phyloP scores from a whole-genome alignment of 257 asterid genomes.

The Scutellaria minor region DNA sequence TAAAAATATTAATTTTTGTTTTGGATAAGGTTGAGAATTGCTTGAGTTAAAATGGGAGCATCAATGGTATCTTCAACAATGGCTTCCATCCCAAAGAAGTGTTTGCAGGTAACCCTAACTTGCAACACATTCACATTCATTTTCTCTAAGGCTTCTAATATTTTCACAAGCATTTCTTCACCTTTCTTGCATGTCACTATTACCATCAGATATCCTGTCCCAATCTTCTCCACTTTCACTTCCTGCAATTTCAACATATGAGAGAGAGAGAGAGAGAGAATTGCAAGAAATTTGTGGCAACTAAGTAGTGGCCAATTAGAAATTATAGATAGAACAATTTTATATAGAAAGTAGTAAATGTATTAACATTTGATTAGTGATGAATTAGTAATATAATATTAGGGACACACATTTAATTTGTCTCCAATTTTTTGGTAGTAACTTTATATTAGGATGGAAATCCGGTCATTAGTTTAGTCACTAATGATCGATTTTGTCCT shows the following conservation, averaged over 20 bases:
- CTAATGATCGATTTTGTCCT: too few species aligned
- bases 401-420: too few species aligned
- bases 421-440: too few species aligned
- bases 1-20: conserved; percentile 12
- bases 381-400: too few species aligned
- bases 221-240: conserved; percentile 72
- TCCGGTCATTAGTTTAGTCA: too few species aligned
- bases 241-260: conserved; percentile 38
- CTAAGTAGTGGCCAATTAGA: too few species aligned
- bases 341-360: too few species aligned
- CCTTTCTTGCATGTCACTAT: conserved; percentile 66
- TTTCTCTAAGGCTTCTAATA: conserved; percentile 62
- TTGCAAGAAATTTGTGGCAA: too few species aligned
- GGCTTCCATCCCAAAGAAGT: conserved; percentile 73
- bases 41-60: conserved; percentile 42
- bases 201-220: conserved; percentile 41
- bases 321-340: too few species aligned
- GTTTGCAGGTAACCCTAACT: conserved; percentile 54
- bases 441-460: too few species aligned
- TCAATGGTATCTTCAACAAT: conserved; percentile 58
- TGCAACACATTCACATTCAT: conserved; percentile 52
- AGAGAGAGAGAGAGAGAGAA: neutral
- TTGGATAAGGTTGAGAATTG: conserved; percentile 49
- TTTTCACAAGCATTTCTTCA: conserved; percentile 52
- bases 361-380: too few species aligned